Conservation (phyloP, 2,329 filamentous ascomycete genomes). For the Aspergillus pseudoterreus region DNA sequence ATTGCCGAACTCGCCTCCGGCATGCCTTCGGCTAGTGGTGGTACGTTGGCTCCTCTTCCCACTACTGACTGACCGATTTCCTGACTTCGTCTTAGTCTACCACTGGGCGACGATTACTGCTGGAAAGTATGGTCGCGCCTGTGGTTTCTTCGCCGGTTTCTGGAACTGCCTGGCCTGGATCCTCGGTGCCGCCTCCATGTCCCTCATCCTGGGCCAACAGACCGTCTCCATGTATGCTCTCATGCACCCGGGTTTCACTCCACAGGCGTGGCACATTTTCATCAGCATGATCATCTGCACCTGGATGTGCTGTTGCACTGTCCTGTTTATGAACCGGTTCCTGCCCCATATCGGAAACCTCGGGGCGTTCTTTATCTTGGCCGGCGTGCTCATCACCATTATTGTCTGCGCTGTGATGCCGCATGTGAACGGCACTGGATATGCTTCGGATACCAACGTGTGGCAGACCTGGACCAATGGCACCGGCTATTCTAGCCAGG, state of each 20-base stretch:
- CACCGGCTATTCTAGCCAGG: conserved; percentile 44
- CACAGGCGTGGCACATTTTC: conserved; percentile 58
- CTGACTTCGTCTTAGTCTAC: conserved; percentile 44
- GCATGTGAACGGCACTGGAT: conserved; percentile 30
- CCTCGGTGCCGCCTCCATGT: conserved; percentile 58
- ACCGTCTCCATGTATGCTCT: conserved; percentile 59
- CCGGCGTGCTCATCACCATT: conserved; percentile 52
- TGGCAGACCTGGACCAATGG: conserved; percentile 54
- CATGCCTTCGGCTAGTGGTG: conserved; percentile 58
- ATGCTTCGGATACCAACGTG: conserved; percentile 52
- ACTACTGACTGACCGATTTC: not conserved
- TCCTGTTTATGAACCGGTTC: conserved; percentile 55
- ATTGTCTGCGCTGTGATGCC: conserved; percentile 56
- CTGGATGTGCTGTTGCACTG: conserved; percentile 50
- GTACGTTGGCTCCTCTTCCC: conserved; percentile 19
- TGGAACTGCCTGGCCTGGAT: conserved; percentile 54
- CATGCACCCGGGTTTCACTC: conserved; percentile 53
- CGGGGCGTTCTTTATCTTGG: conserved; percentile 55
- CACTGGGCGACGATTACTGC: conserved; percentile 60
- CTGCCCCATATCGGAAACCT: conserved; percentile 52
- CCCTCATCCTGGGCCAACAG: conserved; percentile 58
- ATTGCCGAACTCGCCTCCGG: conserved; percentile 60
- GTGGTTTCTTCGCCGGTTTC: conserved; percentile 46
- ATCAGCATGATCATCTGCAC: conserved; percentile 55
- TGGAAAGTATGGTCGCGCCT: conserved; percentile 51